Evolutionary conservation across 2,329 filamentous ascomycete genomes (phyloP).

Genomic region (Claviceps citrina): DNA sequence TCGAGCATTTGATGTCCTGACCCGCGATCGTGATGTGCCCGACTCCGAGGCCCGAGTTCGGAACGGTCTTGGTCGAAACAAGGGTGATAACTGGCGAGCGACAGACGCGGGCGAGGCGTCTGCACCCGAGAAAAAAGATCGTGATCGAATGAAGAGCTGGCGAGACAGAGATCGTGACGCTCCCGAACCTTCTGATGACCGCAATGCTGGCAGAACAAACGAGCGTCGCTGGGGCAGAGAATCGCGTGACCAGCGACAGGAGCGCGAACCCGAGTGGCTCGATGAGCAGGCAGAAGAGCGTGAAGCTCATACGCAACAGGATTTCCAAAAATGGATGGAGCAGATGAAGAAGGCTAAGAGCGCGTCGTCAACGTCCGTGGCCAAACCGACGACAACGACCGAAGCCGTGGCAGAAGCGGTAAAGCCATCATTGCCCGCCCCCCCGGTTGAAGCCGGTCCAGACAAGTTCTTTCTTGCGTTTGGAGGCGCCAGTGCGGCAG

Average conservation of each 20-base stretch:
- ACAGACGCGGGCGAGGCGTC: conserved; percentile 26
- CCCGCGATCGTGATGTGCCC: conserved; percentile 31
- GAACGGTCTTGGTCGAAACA: conserved; percentile 49
- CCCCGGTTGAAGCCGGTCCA: conserved; percentile 50
- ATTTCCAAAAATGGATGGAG: conserved; percentile 91
- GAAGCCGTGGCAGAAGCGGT: conserved; percentile 29
- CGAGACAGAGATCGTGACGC: conserved; percentile 34
- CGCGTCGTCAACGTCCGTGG: conserved; percentile 12
- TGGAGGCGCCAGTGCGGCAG: conserved; percentile 22
- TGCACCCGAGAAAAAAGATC: conserved; percentile 30
- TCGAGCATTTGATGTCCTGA: conserved; percentile 35
- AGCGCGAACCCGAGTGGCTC: conserved; percentile 85
- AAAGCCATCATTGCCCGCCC: conserved; percentile 40
- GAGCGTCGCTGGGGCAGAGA: conserved; percentile 42
- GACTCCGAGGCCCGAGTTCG: conserved; percentile 43
- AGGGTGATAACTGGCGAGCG: conserved; percentile 62
- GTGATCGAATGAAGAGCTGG: conserved; percentile 46
- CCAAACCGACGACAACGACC: conserved; percentile 18
- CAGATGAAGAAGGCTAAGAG: conserved; percentile 59
- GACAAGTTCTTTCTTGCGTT: conserved; percentile 64
- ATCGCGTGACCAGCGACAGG: conserved; percentile 42
- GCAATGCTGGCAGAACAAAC: conserved; percentile 32
- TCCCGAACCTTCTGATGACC: conserved; percentile 35
- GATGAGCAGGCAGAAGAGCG: conserved; percentile 57
- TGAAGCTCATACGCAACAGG: conserved; percentile 66